Evolutionary conservation across 768 basidiomycete genomes (phyloP), one percentile per base, ranked within the genome.

Genomic region (Boletus speciosus): DNA sequence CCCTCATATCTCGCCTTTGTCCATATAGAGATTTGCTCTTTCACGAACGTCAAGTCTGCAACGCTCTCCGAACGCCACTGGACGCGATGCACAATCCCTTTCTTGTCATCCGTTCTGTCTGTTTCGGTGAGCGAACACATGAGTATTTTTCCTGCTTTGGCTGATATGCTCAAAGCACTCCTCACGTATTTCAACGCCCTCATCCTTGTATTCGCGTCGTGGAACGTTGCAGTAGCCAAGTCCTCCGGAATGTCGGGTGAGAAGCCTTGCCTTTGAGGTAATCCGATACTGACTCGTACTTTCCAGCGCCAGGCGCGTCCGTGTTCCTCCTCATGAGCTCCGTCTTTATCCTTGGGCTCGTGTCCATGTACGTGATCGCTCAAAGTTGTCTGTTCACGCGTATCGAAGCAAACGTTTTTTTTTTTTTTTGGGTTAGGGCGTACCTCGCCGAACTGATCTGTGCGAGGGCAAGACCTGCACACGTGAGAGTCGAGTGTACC

Each of bases 161-260:
- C 35, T 64, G 23, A 71, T 25, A 36, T 16, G 0, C 37, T 31
- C 40, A 3, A 52, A 70, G 69, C 62, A 54, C 73, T 84, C 41
- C 71, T 84, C 37, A 59, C 72, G 10, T 81, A 78, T 59, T 67
- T 84, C 40, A 81, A 77, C 59, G 54, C 82, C 42, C 72, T 87
- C 45, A 65, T 76, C 7, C 62, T 85, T 39, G 74, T 78, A 23
- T 84, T 85, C 57, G 76, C 83, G 7, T 74, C 77, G 37, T 86
- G 83, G 84, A 82, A 82, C 61, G 66, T 83, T 21, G 68, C 70
- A 47, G 70, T 74, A 15, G 72, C 73, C 19, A 67, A 61, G 48
- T 66, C 69, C 10, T 63, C 66, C 11, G 73, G 71, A 4, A 47
- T 70, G 52, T 62, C 72, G 55, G 72, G 82, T 81, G 57, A 51